phyloP scores from a whole-genome alignment of 768 basidiomycete species.

The Trametes cinnabarina region DNA sequence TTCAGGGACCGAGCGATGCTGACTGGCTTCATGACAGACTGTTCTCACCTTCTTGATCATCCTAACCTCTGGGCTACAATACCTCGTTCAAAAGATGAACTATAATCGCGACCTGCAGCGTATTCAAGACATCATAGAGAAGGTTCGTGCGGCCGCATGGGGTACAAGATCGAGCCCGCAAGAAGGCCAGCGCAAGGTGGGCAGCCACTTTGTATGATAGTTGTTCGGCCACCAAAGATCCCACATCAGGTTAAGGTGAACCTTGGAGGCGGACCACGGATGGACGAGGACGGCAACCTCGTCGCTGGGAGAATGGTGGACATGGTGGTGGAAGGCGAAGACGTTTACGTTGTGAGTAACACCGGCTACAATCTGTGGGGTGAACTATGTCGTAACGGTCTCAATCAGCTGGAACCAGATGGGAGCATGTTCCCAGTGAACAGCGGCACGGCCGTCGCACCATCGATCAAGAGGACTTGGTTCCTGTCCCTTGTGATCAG shows the following conservation, averaged over 20 bases:
- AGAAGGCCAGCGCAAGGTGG: slow-evolving; percentile 66
- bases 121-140: slow-evolving; percentile 56
- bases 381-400: slow-evolving; percentile 13
- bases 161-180: slow-evolving; percentile 69
- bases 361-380: neutral
- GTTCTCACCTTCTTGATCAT: slow-evolving; percentile 76
- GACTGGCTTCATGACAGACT: slow-evolving; percentile 40
- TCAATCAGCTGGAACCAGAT: slow-evolving; percentile 54
- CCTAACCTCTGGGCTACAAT: slow-evolving; percentile 80
- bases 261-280: slow-evolving; percentile 49
- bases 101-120: slow-evolving; percentile 69
- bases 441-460: slow-evolving; percentile 52
- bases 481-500: slow-evolving; percentile 49
- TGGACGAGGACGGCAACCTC: slow-evolving; percentile 56
- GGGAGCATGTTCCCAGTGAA: slow-evolving; percentile 60
- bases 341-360: slow-evolving; percentile 71
- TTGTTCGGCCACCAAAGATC: neutral
- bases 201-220: slow-evolving; percentile 9
- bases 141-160: slow-evolving; percentile 79
- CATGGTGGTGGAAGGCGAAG: slow-evolving; percentile 71
- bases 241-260: slow-evolving; percentile 64
- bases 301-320: slow-evolving; percentile 59
- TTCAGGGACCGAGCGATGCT: neutral
- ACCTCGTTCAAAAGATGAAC: slow-evolving; percentile 74
- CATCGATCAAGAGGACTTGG: slow-evolving; percentile 70